phyloP scores from a whole-genome alignment of 2,329 filamentous ascomycete genomes.

The Calonectria naviculata region DNA sequence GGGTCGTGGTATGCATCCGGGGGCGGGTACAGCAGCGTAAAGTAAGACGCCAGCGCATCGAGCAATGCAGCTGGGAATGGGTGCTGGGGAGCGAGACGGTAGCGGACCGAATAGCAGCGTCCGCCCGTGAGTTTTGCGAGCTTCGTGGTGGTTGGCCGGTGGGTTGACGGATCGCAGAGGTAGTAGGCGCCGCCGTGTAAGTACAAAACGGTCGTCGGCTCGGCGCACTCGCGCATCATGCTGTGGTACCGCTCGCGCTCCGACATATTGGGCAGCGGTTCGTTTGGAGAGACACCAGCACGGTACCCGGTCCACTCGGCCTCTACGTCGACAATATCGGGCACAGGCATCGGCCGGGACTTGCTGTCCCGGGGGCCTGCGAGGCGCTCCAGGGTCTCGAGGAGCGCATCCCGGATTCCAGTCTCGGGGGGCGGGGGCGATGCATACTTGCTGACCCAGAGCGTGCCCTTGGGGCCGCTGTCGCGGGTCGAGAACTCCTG shows the following conservation, averaged over 20 bases:
- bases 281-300: conserved; percentile 59
- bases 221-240: conserved; percentile 75
- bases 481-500: conserved; percentile 74
- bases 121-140: conserved; percentile 76
- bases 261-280: conserved; percentile 64
- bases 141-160: conserved; percentile 67
- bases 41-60: conserved; percentile 78
- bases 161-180: conserved; percentile 76
- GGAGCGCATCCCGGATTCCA: conserved; percentile 67
- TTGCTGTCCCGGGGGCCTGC: conserved; percentile 22
- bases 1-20: conserved; percentile 73
- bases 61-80: conserved; percentile 81
- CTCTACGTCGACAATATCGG: conserved; percentile 68
- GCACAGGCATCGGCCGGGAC: conserved; percentile 47
- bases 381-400: conserved; percentile 60
- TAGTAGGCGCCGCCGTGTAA: conserved; percentile 83
- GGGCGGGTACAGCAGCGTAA: conserved; percentile 79
- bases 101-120: conserved; percentile 77
- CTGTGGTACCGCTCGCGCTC: conserved; percentile 73
- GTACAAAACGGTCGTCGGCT: conserved; percentile 74
- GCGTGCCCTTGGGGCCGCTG: conserved; percentile 77
- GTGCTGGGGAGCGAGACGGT: conserved; percentile 79
- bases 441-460: conserved; percentile 83
- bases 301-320: conserved; percentile 84
- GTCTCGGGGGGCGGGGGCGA: conserved; percentile 69